These are phyloP conservation scores for Niveomyces coronatus DNA, from an alignment of 2,329 filamentous ascomycete genomes.

Conservation along the genomic window DNA sequence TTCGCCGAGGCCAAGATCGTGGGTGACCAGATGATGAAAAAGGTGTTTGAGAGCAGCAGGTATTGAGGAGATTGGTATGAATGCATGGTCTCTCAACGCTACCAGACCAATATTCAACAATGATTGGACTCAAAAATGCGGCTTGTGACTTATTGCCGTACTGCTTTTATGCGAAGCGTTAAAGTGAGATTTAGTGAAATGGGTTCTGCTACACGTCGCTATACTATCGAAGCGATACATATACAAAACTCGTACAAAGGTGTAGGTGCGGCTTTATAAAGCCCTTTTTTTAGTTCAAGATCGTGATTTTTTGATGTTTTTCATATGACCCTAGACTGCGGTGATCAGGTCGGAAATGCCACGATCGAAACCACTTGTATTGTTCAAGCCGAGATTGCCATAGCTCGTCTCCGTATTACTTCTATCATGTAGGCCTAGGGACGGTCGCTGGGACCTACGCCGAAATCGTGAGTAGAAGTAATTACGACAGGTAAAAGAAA, in stretches of 20 bases:
- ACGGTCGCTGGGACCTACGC: neutral
- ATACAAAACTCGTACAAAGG: conserved; percentile 8
- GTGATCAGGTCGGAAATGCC: conserved; percentile 7
- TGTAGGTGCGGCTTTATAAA: neutral
- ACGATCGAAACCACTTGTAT: conserved; percentile 1
- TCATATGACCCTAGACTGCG: neutral
- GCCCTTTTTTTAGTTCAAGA: too few species aligned
- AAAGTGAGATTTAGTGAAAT: too few species aligned
- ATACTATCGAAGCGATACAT: conserved; percentile 1
- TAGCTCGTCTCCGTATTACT: conserved; percentile 5
- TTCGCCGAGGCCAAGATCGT: conserved; percentile 80
- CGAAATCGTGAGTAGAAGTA: neutral
- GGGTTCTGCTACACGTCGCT: neutral
- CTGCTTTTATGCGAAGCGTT: too few species aligned
- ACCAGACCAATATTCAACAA: too few species aligned
- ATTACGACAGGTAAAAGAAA: neutral
- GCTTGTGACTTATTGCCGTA: neutral
- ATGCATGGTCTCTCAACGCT: too few species aligned
- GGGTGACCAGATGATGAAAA: conserved; percentile 95
- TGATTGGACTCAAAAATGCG: neutral
- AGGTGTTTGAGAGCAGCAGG: conserved; percentile 70
- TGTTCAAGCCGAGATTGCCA: neutral
- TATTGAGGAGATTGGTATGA: neutral
- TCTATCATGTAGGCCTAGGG: neutral
- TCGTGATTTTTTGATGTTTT: neutral